phyloP scores from a whole-genome alignment of 1,139 yeast genomes.

The Diutina mesorugosa region DNA sequence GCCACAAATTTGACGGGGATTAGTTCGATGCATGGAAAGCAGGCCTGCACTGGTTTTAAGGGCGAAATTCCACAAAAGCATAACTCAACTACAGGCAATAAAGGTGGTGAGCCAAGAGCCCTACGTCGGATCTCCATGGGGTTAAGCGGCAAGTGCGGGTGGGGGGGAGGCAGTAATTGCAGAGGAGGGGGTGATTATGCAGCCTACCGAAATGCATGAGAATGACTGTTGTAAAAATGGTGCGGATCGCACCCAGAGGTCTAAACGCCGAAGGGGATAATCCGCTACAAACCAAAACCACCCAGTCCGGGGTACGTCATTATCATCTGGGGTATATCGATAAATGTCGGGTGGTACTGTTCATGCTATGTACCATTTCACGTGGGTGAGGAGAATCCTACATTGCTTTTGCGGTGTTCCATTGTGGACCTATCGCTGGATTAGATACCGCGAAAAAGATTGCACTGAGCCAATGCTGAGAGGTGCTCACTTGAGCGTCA shows the following conservation, averaged over 20 bases:
- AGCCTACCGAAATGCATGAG: neutral
- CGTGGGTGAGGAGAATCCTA: neutral
- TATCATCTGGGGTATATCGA: neutral
- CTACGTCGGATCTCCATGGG: neutral
- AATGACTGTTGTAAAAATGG: neutral
- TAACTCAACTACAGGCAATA: no score
- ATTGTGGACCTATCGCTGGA: neutral
- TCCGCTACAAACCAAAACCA: neutral
- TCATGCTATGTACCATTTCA: neutral
- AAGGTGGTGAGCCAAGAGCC: no score
- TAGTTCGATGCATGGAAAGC: neutral
- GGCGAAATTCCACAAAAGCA: neutral
- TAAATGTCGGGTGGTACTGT: no score
- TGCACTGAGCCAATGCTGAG: neutral
- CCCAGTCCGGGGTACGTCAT: neutral
- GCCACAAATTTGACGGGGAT: neutral
- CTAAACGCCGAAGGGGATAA: neutral
- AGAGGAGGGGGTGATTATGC: neutral
- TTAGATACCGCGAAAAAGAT: neutral
- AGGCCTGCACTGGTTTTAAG: neutral
- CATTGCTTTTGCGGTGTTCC: neutral
- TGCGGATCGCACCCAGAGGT: neutral
- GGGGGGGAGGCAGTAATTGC: neutral
- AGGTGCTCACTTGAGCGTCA: no score
- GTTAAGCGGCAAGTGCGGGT: neutral